Base-by-base conservation (phyloP, 176 grass and related monocot species). In the Alopecurus myosuroides region DNA sequence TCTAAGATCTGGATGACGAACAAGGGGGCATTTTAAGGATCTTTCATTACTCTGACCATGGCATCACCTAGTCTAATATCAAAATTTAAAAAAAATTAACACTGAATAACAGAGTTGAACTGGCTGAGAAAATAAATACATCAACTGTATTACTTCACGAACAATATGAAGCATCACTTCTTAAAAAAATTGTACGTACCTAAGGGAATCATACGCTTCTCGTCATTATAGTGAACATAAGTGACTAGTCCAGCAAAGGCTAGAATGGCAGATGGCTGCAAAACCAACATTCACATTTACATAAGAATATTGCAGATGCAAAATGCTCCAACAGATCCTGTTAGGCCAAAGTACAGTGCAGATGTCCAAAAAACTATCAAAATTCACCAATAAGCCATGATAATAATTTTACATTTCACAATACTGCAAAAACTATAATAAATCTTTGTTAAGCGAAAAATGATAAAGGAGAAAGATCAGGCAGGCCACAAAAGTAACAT, bases 141-240 rank as follows among this genome's bases (percentile, higher is more conserved):
- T 62, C 6, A 40, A 77, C 73, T 71, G 68, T 84, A 30, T 50
- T 45, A 76, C 67, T 42, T 79, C 11, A 70, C 29, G 61, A 82
- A 57, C 15, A 88, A 64, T 26, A 91, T 20, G 61, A 76, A 77
- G n/a, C 48, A 45, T 65, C 19, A 87, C 66, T 77, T 74, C 34
- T 79, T n/a, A 11, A 39, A 85, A 55, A 79, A 69, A 70, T 40
- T 76, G 58, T 55, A 28, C 58, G 64, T 85, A 99, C 97, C 93
- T 88, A 89, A 88, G 42, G 81, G 46, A 81, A 96, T 93, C n/a
- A 75, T 90, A 80, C 91, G 81, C 77, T 79, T 99, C 78, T 99
- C 93, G 79, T 99, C 97, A 88, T 96, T 99, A 73, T 96, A 96
- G 76, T 89, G 93, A 89, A 92, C 67, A 85, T 62, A 95, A 68